Evolutionary conservation across 2,329 filamentous ascomycete genomes (phyloP).

Genomic region (Pseudogymnoascus sp.): DNA sequence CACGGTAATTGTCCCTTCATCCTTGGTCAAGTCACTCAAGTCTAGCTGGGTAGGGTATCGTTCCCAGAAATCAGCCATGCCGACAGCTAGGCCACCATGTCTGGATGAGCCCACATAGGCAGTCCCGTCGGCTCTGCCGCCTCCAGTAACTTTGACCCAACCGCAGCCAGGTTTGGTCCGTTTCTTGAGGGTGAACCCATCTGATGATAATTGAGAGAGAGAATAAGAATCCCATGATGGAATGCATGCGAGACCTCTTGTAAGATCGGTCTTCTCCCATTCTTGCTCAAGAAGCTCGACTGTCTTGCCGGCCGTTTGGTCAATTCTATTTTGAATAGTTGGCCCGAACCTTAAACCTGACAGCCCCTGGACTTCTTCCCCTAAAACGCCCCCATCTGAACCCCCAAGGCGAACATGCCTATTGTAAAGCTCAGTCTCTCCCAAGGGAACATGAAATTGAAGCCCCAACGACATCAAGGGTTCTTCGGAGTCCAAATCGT

Average conservation of each 20-base stretch:
- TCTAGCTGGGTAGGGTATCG: slow-evolving; percentile 54
- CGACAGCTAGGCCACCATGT: slow-evolving; percentile 50
- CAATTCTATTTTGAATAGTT: slow-evolving; percentile 15
- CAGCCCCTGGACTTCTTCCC: slow-evolving; percentile 29
- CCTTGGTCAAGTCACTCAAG: slow-evolving; percentile 41
- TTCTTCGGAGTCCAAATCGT: not conserved
- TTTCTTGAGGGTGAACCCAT: slow-evolving; percentile 55
- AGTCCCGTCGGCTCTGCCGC: slow-evolving; percentile 47
- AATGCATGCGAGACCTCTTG: slow-evolving; percentile 36
- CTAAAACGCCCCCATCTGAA: slow-evolving; percentile 29
- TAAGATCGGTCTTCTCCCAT: slow-evolving; percentile 8
- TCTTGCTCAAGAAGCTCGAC: not conserved
- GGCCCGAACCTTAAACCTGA: slow-evolving; percentile 16
- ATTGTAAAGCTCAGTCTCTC: not conserved
- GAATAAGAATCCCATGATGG: slow-evolving; percentile 52
- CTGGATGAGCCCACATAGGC: slow-evolving; percentile 52
- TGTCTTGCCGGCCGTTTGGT: slow-evolving; percentile 9
- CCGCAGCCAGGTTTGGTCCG: slow-evolving; percentile 48
- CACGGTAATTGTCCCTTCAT: slow-evolving; percentile 46
- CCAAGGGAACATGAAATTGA: not conserved
- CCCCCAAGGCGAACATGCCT: slow-evolving; percentile 8
- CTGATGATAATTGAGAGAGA: slow-evolving; percentile 50
- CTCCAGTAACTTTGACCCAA: slow-evolving; percentile 52
- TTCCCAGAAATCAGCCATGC: slow-evolving; percentile 56
- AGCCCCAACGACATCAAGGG: not conserved